phyloP scores from a whole-genome alignment of 257 asterid genomes.

The Solanum neorickii region DNA sequence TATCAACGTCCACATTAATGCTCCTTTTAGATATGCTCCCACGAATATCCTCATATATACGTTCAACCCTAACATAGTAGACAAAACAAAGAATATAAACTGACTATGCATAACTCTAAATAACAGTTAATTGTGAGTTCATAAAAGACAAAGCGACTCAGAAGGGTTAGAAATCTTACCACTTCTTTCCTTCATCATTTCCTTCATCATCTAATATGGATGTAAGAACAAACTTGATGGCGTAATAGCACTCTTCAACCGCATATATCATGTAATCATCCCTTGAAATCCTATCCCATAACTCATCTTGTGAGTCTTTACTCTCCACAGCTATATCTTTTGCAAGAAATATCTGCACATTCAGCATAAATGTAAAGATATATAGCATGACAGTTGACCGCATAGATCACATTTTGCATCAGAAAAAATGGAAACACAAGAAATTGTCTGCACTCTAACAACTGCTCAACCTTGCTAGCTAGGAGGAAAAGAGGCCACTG shows the following conservation, averaged over 20 bases:
- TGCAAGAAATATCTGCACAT: constrained; percentile 65
- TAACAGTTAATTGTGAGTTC: not conserved
- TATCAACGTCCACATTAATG: constrained; percentile 45
- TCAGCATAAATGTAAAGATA: not conserved
- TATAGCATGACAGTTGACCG: not conserved
- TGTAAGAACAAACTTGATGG: constrained; percentile 54
- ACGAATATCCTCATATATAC: constrained; percentile 54
- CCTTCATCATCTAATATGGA: constrained; percentile 71
- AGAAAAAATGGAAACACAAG: not conserved
- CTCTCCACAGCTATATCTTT: constrained; percentile 83
- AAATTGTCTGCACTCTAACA: constrained; percentile 3
- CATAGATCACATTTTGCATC: constrained; percentile 6
- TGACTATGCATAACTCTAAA: not conserved
- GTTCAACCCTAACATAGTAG: constrained; percentile 62
- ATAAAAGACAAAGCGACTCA: not conserved
- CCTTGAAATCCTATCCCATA: constrained; percentile 88
- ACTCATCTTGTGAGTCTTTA: constrained; percentile 74
- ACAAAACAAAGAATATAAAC: not conserved
- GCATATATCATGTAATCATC: constrained; percentile 97
- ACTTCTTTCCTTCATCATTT: constrained; percentile 77
- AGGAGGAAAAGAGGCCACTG: constrained; percentile 98
- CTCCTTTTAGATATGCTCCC: constrained; percentile 37
- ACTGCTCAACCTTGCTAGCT: constrained; percentile 72
- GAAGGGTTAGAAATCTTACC: constrained; percentile 27
- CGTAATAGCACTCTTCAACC: constrained; percentile 56